Conservation (phyloP, 345 rosid species). For the Capsella bursapastoris region DNA sequence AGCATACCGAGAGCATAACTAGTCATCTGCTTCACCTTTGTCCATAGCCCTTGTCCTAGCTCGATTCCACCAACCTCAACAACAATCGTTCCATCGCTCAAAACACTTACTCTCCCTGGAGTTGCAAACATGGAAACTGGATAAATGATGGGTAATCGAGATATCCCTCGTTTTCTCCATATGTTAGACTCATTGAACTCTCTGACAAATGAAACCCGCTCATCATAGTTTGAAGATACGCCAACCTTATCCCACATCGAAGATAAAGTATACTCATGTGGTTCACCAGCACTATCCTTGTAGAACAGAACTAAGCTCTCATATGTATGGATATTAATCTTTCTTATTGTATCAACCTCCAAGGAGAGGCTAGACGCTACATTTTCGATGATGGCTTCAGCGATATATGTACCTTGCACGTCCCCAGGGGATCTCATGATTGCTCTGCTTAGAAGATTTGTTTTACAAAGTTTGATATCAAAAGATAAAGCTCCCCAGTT, state of each 20-base stretch:
- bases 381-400: conserved; percentile 80
- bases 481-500: conserved; percentile 85
- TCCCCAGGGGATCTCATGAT: conserved; percentile 92
- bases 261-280: conserved; percentile 71
- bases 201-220: conserved; percentile 50
- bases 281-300: conserved; percentile 54
- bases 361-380: conserved; percentile 77
- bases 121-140: conserved; percentile 52
- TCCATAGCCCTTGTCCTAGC: conserved; percentile 95
- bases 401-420: conserved; percentile 79
- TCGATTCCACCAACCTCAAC: conserved; percentile 96
- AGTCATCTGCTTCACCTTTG: conserved; percentile 87
- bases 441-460: conserved; percentile 70
- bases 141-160: conserved; percentile 64
- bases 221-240: conserved; percentile 49
- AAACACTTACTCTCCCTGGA: conserved; percentile 86
- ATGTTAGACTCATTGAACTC: conserved; percentile 62
- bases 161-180: conserved; percentile 85
- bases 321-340: conserved; percentile 70
- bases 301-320: conserved; percentile 63
- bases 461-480: conserved; percentile 81
- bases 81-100: conserved; percentile 75
- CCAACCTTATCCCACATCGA: conserved; percentile 78
- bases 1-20: conserved; percentile 73
- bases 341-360: conserved; percentile 69